These are phyloP conservation scores for Coemansia sp. DNA, from an alignment of 192 early-diverging fungal genomes.

Conservation along the genomic window DNA sequence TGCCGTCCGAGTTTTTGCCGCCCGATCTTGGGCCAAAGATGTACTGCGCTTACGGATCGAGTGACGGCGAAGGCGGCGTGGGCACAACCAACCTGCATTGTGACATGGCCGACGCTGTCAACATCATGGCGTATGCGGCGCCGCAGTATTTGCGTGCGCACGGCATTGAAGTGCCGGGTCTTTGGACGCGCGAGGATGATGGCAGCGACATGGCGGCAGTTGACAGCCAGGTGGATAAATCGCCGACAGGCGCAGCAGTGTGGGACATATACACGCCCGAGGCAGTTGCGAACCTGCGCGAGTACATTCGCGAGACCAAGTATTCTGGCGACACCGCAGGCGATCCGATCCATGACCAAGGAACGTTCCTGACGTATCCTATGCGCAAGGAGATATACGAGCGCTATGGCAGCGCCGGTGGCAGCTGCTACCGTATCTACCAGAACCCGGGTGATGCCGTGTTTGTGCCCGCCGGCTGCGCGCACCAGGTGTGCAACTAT, in stretches of 20 bases:
- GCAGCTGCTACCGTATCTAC: constrained; percentile 58
- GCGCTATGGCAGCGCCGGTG: constrained; percentile 20
- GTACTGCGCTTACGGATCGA: constrained; percentile 70
- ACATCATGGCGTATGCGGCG: constrained; percentile 66
- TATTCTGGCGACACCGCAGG: constrained; percentile 7
- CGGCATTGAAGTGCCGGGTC: constrained; percentile 15
- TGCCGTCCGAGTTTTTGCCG: constrained; percentile 58
- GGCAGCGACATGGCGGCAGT: not conserved
- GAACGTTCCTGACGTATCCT: constrained; percentile 57
- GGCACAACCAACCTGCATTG: constrained; percentile 77
- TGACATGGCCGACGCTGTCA: constrained; percentile 79
- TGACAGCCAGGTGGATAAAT: not conserved
- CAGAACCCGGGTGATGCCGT: constrained; percentile 75
- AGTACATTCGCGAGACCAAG: constrained; percentile 27
- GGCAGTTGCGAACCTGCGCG: constrained; percentile 35
- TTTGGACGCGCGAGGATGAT: constrained; percentile 10
- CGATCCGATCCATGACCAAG: constrained; percentile 71
- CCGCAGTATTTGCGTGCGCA: constrained; percentile 12
- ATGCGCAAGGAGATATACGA: constrained; percentile 45
- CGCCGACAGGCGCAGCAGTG: constrained; percentile 14
- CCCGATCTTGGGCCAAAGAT: constrained; percentile 77
- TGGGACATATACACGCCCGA: constrained; percentile 66
- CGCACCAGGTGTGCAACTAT: constrained; percentile 74
- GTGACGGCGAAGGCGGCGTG: constrained; percentile 46
- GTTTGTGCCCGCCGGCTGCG: constrained; percentile 75